phyloP scores from a whole-genome alignment of 139 green algal genomes.

The Axilococcus clingmanii region DNA sequence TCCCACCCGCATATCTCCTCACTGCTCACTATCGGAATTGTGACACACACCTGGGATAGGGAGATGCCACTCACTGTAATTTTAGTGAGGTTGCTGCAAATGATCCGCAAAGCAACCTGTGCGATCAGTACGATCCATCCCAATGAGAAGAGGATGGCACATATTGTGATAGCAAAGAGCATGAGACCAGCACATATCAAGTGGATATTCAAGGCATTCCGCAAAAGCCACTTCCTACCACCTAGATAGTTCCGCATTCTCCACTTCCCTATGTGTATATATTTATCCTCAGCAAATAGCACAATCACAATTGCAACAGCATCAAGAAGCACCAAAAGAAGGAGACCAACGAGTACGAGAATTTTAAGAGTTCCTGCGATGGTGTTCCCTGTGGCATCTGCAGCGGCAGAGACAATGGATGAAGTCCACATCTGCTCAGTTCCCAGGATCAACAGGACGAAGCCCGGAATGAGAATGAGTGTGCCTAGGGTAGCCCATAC shows the following conservation, averaged over 20 bases:
- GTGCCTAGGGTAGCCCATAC: background rate
- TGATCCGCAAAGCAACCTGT: background rate
- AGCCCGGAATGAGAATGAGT: background rate
- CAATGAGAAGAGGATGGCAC: background rate
- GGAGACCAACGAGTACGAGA: background rate
- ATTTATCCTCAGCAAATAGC: background rate
- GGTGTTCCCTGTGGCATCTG: background rate
- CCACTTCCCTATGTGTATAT: background rate
- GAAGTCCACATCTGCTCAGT: background rate
- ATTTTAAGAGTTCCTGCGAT: background rate
- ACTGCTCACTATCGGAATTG: background rate
- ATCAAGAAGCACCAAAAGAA: background rate
- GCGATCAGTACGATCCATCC: background rate
- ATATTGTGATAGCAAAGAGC: background rate
- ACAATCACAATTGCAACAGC: background rate
- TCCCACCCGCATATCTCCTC: constrained; percentile 2
- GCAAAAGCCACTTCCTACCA: background rate
- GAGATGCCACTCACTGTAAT: background rate
- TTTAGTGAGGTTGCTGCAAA: background rate
- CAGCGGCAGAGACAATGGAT: background rate
- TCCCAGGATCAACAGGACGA: background rate
- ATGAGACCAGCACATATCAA: background rate
- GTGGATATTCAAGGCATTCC: background rate
- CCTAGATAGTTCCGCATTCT: constrained; percentile 1
- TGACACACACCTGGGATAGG: background rate